These are phyloP conservation scores for Cladobotryum mycophilum DNA, from an alignment of 2,329 filamentous ascomycete species.

Conservation along the genomic window DNA sequence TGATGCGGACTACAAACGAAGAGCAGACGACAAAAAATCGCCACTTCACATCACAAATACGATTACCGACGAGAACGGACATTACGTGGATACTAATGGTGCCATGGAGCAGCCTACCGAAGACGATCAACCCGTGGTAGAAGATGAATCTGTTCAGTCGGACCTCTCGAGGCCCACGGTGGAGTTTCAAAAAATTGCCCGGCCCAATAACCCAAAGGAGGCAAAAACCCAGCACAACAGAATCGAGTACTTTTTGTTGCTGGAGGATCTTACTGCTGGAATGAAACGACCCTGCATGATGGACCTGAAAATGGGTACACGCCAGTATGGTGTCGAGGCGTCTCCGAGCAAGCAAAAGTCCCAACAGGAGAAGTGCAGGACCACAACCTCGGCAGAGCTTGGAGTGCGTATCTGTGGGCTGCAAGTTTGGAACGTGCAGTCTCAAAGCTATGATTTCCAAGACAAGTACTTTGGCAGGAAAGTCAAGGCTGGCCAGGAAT, in stretches of 20 bases:
- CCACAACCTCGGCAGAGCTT: conserved; percentile 83
- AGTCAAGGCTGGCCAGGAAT: conserved; percentile 79
- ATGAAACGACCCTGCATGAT: conserved; percentile 97
- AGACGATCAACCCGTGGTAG: conserved; percentile 30
- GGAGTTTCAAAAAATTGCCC: conserved; percentile 39
- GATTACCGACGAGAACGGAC: not conserved
- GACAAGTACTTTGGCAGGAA: conserved; percentile 96
- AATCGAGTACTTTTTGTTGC: conserved; percentile 84
- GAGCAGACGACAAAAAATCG: conserved; percentile 14
- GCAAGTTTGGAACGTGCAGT: conserved; percentile 87
- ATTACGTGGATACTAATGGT: not conserved
- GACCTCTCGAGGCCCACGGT: conserved; percentile 31
- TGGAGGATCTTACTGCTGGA: conserved; percentile 91
- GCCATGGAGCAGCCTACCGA: not conserved
- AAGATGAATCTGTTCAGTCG: conserved; percentile 23
- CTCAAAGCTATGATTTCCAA: conserved; percentile 83
- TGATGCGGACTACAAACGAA: conserved; percentile 69
- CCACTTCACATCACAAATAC: not conserved
- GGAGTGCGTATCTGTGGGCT: conserved; percentile 92
- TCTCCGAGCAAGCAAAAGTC: conserved; percentile 87
- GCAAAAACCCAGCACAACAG: conserved; percentile 61
- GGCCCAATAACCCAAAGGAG: conserved; percentile 71
- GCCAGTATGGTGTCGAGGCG: conserved; percentile 92
- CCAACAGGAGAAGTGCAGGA: conserved; percentile 85
- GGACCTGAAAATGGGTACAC: conserved; percentile 97